Evolutionary conservation across 345 rosid species (phyloP).

Genomic region (Sisymbrium irio): DNA sequence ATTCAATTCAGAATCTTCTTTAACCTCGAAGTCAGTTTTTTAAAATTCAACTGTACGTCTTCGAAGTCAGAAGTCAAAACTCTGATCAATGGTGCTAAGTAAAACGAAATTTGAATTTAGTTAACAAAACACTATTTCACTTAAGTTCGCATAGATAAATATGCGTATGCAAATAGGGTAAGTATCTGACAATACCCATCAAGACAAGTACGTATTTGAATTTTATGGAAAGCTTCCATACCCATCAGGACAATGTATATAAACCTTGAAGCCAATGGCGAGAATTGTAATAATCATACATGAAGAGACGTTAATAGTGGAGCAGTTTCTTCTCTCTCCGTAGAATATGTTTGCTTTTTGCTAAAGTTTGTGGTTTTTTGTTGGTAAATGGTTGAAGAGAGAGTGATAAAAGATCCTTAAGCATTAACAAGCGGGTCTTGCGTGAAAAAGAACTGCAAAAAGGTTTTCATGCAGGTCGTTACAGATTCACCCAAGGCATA

Average conservation of each 20-base stretch:
- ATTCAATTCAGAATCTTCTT: neutral
- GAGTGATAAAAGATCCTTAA: neutral
- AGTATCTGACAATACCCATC: neutral
- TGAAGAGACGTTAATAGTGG: neutral
- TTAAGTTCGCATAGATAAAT: neutral
- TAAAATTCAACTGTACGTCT: no score
- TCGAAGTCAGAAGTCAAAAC: no score
- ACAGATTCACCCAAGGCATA: neutral
- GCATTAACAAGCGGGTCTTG: slow-evolving; percentile 55
- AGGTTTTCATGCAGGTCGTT: neutral
- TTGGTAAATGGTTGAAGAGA: slow-evolving; percentile 18
- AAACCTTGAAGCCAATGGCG: neutral
- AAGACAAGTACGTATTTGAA: no score
- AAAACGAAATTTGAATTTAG: no score
- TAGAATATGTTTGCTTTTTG: slow-evolving; percentile 6
- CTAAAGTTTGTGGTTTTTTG: neutral
- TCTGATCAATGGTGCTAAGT: no score
- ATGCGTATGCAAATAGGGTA: neutral
- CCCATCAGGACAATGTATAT: slow-evolving; percentile 8
- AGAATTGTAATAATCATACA: neutral
- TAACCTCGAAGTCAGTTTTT: no score
- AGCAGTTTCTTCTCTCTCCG: neutral
- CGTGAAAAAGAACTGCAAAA: slow-evolving; percentile 71
- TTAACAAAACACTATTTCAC: no score
- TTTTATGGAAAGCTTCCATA: slow-evolving; percentile 4